Base-by-base conservation (phyloP, 179 eudicot species). In the Dionaea muscipula region DNA sequence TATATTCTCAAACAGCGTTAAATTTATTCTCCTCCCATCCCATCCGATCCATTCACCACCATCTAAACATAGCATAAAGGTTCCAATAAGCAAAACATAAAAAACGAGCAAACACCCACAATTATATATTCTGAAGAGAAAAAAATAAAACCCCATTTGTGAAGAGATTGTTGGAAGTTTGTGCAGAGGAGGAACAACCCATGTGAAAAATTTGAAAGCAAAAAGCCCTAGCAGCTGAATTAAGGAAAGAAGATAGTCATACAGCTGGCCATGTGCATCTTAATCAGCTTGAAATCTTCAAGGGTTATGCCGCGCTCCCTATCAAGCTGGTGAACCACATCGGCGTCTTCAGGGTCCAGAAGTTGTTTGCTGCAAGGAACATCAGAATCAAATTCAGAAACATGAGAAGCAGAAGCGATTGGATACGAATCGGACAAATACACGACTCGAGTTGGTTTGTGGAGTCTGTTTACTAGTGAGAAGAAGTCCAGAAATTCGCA, bases 401-500 rank as follows among this genome's bases (percentile, higher is more conserved):
- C 11, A 16, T 1, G 25, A 16, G 28, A 47, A 46, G 19, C 18
- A 56, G 16, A 56, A 55, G 33, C n/a, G n/a, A n/a, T n/a, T n/a
- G n/a, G n/a, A n/a, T n/a, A n/a, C n/a, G n/a, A n/a, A n/a, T n/a
- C n/a, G n/a, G n/a, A n/a, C n/a, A 49, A 28, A 50, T 6, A 15
- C 11, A 12, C 7, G 0, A 11, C 2, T 25, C 25, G 19, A 31
- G 47, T 47, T 3, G 3, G 13, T 46, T 8, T 25, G 47, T 18
- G 25, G n/a, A n/a, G n/a, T 26, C 51, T 24, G 58, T 73, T 66
- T 51, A 89, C 95, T 70, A 83, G 76, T 89, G 97, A 36, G 97
- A 69, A 18, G 97, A 89, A 20, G 82, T 79, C 97, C 97, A 88
- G 83, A 88, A 88, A 75, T 88, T 88, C 54, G 96, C 83, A 47